Conservation (phyloP, 495 filamentous ascomycete species). For the Penicillium angulare region DNA sequence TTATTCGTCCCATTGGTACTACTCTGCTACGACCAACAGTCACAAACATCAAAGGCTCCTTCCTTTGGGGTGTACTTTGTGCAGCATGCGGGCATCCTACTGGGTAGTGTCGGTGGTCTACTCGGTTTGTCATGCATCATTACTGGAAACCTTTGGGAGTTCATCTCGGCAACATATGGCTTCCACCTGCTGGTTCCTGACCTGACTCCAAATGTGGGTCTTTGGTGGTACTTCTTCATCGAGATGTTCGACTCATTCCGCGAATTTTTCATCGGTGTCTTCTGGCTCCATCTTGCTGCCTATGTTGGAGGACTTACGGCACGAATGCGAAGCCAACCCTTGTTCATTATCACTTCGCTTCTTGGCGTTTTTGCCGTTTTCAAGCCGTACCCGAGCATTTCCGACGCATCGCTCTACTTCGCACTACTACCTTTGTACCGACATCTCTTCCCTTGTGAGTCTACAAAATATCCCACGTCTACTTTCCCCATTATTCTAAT, state of each 20-base stretch:
- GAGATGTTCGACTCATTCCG: slow-evolving; percentile 99
- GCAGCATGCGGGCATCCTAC: slow-evolving; percentile 46
- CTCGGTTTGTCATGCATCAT: slow-evolving; percentile 71
- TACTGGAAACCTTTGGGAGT: slow-evolving; percentile 78
- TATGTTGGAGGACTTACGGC: slow-evolving; percentile 85
- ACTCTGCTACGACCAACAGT: slow-evolving; percentile 72
- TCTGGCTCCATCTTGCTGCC: slow-evolving; percentile 89
- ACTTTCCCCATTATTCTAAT: slow-evolving; percentile 15
- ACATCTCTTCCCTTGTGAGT: slow-evolving; percentile 86
- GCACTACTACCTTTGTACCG: slow-evolving; percentile 82
- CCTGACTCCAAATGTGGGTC: slow-evolving; percentile 88
- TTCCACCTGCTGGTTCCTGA: slow-evolving; percentile 89
- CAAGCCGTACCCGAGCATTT: slow-evolving; percentile 92
- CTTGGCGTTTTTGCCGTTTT: slow-evolving; percentile 89
- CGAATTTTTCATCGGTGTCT: slow-evolving; percentile 94
- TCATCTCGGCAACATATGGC: slow-evolving; percentile 84
- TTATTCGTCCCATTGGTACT: slow-evolving; percentile 80
- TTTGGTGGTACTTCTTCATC: slow-evolving; percentile 99
- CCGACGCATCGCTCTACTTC: slow-evolving; percentile 80
- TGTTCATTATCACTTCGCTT: slow-evolving; percentile 79
- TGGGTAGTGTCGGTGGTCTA: slow-evolving; percentile 51
- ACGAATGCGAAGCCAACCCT: slow-evolving; percentile 75
- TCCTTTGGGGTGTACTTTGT: slow-evolving; percentile 46
- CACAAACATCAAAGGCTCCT: slow-evolving; percentile 18
- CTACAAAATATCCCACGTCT: background rate